phyloP scores from a whole-genome alignment of 495 filamentous ascomycete genomes.

The Aspergillus homomorphus region DNA sequence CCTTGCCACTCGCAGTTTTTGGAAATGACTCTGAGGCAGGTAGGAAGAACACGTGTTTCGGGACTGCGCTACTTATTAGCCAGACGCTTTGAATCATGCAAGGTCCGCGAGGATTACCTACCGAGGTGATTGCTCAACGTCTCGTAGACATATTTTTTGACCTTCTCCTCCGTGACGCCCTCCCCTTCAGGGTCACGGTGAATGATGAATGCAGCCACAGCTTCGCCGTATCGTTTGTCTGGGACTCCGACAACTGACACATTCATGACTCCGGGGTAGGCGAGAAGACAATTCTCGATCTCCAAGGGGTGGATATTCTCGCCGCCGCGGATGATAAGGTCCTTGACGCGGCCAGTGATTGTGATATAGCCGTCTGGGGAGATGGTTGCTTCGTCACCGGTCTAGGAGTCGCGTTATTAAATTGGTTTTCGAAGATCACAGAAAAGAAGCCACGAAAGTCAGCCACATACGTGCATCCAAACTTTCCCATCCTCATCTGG shows the following conservation, averaged over 20 bases:
- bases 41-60: slow-evolving; percentile 86
- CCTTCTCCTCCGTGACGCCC: slow-evolving; percentile 39
- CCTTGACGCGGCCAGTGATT: slow-evolving; percentile 80
- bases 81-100: neutral
- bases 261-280: slow-evolving; percentile 63
- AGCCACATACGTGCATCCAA: slow-evolving; percentile 64
- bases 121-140: slow-evolving; percentile 72
- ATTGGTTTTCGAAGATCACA: neutral
- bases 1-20: slow-evolving; percentile 95
- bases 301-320: slow-evolving; percentile 97
- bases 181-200: slow-evolving; percentile 27
- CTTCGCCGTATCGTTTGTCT: slow-evolving; percentile 82
- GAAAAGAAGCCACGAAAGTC: neutral
- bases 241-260: slow-evolving; percentile 80
- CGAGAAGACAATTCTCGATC: slow-evolving; percentile 86
- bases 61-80: slow-evolving; percentile 45
- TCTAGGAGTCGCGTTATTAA: slow-evolving; percentile 38
- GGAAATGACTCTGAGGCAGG: slow-evolving; percentile 59
- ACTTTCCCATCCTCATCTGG: slow-evolving; percentile 55
- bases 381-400: slow-evolving; percentile 91
- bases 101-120: slow-evolving; percentile 31
- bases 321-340: slow-evolving; percentile 88
- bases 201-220: slow-evolving; percentile 80
- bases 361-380: slow-evolving; percentile 63
- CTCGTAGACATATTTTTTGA: slow-evolving; percentile 69